Evolutionary conservation across 1,284 basidiomycete species (phyloP).

Genomic region (Ganoderma sinense): DNA sequence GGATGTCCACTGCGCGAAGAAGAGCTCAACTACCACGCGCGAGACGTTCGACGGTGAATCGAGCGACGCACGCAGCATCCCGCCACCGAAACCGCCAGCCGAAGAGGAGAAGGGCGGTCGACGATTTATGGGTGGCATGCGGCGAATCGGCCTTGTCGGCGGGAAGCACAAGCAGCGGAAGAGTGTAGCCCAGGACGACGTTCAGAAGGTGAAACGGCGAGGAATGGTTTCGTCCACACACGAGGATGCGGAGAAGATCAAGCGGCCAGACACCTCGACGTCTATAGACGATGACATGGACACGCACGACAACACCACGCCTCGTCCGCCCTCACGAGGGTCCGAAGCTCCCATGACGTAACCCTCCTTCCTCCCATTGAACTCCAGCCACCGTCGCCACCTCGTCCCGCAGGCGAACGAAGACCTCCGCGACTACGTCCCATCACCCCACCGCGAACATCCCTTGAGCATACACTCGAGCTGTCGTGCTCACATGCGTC

Average conservation of each 20-base stretch:
- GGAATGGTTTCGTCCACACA: conserved; percentile 25
- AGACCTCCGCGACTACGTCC: conserved; percentile 13
- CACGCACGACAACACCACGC: conserved; percentile 33
- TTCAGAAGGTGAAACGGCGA: conserved; percentile 26
- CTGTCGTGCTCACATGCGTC: conserved; percentile 31
- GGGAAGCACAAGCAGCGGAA: conserved; percentile 54
- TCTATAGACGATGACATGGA: conserved; percentile 20
- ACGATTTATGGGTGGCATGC: conserved; percentile 69
- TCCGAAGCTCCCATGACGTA: conserved; percentile 34
- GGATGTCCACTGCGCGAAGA: conserved; percentile 37
- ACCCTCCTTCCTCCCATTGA: conserved; percentile 69
- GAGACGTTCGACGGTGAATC: conserved; percentile 22
- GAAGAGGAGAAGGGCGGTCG: conserved; percentile 50
- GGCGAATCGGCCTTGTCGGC: conserved; percentile 67
- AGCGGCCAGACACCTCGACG: conserved; percentile 19
- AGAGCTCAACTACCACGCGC: conserved; percentile 24
- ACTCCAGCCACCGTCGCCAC: conserved; percentile 73
- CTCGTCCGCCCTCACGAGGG: conserved; percentile 42
- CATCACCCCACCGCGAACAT: conserved; percentile 21
- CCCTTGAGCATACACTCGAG: conserved; percentile 25
- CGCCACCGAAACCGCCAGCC: conserved; percentile 7
- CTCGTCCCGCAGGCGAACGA: conserved; percentile 38
- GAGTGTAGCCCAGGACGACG: conserved; percentile 41
- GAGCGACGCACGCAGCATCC: conserved; percentile 22
- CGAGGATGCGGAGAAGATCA: conserved; percentile 13